phyloP scores from a whole-genome alignment of 495 filamentous ascomycete genomes.

The Penicillium silybi region DNA sequence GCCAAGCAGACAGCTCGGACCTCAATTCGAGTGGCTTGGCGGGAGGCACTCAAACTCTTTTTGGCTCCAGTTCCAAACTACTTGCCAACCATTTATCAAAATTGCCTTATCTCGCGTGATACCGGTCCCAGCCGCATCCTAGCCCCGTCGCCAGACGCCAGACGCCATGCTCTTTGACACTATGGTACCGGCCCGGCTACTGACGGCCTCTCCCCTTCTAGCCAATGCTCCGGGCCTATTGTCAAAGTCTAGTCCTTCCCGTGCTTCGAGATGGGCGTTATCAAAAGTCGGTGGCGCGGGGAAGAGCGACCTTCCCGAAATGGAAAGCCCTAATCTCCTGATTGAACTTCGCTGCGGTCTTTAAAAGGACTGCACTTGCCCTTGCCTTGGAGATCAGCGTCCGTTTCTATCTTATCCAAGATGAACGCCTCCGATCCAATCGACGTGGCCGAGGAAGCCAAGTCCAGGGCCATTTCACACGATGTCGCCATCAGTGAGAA shows the following conservation, averaged over 20 bases:
- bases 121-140: background rate
- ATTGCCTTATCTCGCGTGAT: slow-evolving; percentile 9
- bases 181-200: slow-evolving; percentile 12
- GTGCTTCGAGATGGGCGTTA: background rate
- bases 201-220: slow-evolving; percentile 11
- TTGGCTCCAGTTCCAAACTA: background rate
- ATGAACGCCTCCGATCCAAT: slow-evolving; percentile 33
- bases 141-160: background rate
- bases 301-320: slow-evolving; percentile 5
- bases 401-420: slow-evolving; percentile 6
- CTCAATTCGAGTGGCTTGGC: slow-evolving; percentile 12
- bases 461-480: slow-evolving; percentile 19
- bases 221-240: slow-evolving; percentile 9
- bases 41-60: background rate
- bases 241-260: background rate
- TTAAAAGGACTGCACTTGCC: background rate
- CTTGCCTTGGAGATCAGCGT: background rate
- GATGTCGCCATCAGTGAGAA: slow-evolving; percentile 18
- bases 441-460: slow-evolving; percentile 28
- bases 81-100: too few relatives aligned
- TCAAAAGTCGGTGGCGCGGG: background rate
- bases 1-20: slow-evolving; percentile 11
- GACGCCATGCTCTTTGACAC: background rate
- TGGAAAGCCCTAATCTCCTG: background rate
- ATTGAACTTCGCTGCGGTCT: background rate